These are phyloP conservation scores for Penicillium sp. DNA, from an alignment of 2,329 filamentous ascomycete genomes.

Conservation along the genomic window DNA sequence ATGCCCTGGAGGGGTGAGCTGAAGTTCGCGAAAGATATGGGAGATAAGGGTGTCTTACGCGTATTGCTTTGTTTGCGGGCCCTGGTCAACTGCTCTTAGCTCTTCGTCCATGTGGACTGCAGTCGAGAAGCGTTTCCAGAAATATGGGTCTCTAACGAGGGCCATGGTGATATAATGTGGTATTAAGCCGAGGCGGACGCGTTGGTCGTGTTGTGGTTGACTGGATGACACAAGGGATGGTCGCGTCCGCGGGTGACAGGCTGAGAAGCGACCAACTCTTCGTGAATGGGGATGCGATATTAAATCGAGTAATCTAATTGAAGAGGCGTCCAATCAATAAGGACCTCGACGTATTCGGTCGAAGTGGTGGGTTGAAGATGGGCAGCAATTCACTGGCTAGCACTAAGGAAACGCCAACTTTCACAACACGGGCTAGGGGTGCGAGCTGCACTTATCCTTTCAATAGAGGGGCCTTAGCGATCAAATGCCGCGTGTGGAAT, in stretches of 20 bases:
- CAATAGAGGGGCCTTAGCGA: not conserved
- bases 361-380: not conserved
- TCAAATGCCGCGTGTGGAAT: conserved; percentile 15
- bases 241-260: not conserved
- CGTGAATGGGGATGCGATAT: not conserved
- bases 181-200: not conserved
- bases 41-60: conserved; percentile 8
- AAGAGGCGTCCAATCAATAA: not conserved
- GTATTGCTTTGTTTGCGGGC: conserved; percentile 2
- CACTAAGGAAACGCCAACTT: not conserved
- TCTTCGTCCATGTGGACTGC: conserved; percentile 58
- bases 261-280: not conserved
- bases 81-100: conserved; percentile 21
- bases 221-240: conserved; percentile 1
- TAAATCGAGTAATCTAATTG: not conserved
- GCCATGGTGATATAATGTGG: conserved; percentile 38
- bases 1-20: conserved; percentile 40
- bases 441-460: conserved; percentile 12
- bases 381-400: not conserved
- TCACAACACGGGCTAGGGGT: conserved; percentile 2
- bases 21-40: conserved; percentile 17
- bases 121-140: conserved; percentile 59
- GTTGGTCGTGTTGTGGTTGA: not conserved
- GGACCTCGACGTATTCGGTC: not conserved
- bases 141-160: conserved; percentile 55